Evolutionary conservation across 2,329 filamentous ascomycete genomes (phyloP).

Genomic region (Neofusicoccum parvum): DNA sequence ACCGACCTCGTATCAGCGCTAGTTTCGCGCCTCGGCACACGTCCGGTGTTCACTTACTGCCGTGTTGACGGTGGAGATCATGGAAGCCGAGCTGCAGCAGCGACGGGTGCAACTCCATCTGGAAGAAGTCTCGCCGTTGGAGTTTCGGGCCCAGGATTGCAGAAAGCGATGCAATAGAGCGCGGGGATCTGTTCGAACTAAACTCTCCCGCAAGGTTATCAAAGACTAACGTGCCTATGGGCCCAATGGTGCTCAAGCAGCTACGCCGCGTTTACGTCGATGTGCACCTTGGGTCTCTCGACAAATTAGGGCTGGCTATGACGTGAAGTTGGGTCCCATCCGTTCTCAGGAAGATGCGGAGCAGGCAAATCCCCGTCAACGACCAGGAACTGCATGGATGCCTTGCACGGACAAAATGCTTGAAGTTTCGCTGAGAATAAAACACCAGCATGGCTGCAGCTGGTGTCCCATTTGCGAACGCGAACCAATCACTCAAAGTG

Average conservation of each 20-base stretch:
- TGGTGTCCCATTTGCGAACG: not conserved
- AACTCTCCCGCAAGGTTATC: not conserved
- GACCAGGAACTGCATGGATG: too few relatives aligned
- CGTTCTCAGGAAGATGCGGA: not conserved
- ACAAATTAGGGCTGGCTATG: not conserved
- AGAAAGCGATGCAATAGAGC: not conserved
- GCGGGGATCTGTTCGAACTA: not conserved
- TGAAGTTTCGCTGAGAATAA: too few relatives aligned
- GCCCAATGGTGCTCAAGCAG: not conserved
- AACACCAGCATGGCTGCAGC: too few relatives aligned
- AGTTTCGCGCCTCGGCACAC: constrained; percentile 65
- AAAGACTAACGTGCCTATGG: constrained; percentile 1
- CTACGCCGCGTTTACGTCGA: constrained; percentile 5
- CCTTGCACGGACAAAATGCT: too few relatives aligned
- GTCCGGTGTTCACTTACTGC: constrained; percentile 58
- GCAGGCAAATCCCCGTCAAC: not conserved
- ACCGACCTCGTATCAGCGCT: too few relatives aligned
- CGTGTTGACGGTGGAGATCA: constrained; percentile 52
- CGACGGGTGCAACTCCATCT: constrained; percentile 58
- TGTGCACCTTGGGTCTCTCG: not conserved
- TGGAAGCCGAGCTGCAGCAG: constrained; percentile 53
- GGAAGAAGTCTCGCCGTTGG: constrained; percentile 23
- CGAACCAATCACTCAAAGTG: not conserved
- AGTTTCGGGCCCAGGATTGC: not conserved
- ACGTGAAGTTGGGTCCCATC: not conserved